Evolutionary conservation across 495 filamentous ascomycete species (phyloP).

Genomic region (Clavariopsis aquatica): DNA sequence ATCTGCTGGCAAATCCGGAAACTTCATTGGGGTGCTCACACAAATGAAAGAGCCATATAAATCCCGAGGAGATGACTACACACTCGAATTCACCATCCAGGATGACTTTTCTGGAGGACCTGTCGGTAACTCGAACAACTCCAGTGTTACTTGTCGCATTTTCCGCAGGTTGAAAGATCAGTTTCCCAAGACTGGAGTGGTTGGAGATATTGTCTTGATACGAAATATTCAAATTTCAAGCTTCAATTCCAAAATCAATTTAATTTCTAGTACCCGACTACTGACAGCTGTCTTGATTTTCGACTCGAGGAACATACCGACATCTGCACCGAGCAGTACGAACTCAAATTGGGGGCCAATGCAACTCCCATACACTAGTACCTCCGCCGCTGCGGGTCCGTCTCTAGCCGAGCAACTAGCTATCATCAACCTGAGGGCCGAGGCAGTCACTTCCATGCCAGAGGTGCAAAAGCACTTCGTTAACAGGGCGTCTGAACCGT

Average conservation of each 20-base stretch:
- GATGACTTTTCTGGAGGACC: neutral
- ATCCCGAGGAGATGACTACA: neutral
- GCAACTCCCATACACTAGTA: neutral
- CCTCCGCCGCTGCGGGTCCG: neutral
- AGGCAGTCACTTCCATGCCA: neutral
- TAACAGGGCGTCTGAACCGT: neutral
- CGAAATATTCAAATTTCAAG: conserved; percentile 34
- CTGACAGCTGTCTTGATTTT: conserved; percentile 1
- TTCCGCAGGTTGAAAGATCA: neutral
- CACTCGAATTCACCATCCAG: conserved; percentile 14
- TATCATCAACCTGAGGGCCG: neutral
- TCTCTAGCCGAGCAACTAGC: neutral
- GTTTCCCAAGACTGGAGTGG: conserved; percentile 33
- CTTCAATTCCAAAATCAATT: neutral
- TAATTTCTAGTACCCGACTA: neutral
- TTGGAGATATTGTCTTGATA: conserved; percentile 42
- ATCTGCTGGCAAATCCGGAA: conserved; percentile 7
- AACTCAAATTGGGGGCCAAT: neutral
- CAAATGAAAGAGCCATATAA: neutral
- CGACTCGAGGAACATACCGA: neutral
- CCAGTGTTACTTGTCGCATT: conserved; percentile 3
- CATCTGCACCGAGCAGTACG: neutral
- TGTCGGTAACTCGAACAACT: neutral
- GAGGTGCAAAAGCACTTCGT: neutral
- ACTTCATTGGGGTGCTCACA: conserved; percentile 33